Percentiles rank a stretch among this genome's conserved stretches.
Evolutionary conservation across 1,284 basidiomycete genomes (phyloP).

Genomic region (Puccinia polysora): DNA sequence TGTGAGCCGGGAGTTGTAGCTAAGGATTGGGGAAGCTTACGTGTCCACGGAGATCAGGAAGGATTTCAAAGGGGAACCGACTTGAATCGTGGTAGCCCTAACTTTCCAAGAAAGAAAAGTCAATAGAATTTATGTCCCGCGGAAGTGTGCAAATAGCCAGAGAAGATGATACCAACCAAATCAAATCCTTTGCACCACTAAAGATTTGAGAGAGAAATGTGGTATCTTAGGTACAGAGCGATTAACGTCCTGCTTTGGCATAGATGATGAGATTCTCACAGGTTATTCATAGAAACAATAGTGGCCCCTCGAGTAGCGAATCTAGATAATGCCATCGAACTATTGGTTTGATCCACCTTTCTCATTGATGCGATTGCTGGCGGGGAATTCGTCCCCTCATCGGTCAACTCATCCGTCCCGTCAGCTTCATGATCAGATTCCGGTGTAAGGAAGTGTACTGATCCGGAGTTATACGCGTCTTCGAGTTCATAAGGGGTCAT

Average conservation of each 20-base stretch:
- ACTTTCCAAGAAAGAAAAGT: not conserved
- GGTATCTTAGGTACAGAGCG: not conserved
- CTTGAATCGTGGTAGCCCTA: slow-evolving; percentile 28
- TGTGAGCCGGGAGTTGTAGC: not conserved
- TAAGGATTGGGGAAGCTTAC: slow-evolving; percentile 1
- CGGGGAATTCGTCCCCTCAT: too few species aligned
- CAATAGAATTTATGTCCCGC: not conserved
- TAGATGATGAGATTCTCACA: not conserved
- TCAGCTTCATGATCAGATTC: too few species aligned
- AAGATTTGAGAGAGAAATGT: not conserved
- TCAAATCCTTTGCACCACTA: slow-evolving; percentile 33
- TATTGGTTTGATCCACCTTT: not conserved
- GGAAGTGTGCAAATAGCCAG: not conserved
- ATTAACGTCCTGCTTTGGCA: not conserved
- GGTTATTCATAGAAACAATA: slow-evolving; percentile 25
- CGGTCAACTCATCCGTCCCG: too few species aligned
- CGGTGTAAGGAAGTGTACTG: too few species aligned
- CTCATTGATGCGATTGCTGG: too few species aligned
- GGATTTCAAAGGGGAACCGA: slow-evolving; percentile 12
- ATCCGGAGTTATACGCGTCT: slow-evolving; percentile 30
- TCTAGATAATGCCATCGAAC: not conserved
- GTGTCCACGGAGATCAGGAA: slow-evolving; percentile 40
- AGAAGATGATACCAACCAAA: not conserved
- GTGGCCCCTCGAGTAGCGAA: not conserved
- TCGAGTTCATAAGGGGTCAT: slow-evolving; percentile 37